phyloP scores from a whole-genome alignment of 2,329 filamentous ascomycete genomes.

The Helotiales sp. region DNA sequence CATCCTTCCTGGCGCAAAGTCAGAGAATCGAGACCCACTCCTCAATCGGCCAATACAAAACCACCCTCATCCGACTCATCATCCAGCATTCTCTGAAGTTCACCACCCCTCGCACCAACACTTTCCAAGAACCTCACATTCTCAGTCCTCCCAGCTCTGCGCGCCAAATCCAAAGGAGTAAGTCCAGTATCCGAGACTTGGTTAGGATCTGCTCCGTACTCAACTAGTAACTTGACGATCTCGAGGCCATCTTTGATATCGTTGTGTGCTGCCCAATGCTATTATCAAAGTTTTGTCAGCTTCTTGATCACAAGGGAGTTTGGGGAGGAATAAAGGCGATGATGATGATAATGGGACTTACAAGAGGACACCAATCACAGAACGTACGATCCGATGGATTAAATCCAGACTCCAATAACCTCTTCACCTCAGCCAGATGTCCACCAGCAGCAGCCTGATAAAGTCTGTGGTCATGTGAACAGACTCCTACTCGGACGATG shows the following conservation, averaged over 20 bases:
- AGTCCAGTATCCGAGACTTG: not conserved
- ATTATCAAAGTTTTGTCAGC: not conserved
- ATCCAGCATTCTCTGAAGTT: not conserved
- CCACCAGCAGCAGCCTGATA: not conserved
- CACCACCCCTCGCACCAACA: not conserved
- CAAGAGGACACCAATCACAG: conserved; percentile 1
- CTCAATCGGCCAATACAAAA: too few species aligned
- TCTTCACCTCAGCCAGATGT: not conserved
- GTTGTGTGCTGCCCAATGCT: not conserved
- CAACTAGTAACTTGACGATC: not conserved
- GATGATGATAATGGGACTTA: too few species aligned
- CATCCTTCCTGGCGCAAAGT: too few species aligned
- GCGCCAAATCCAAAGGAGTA: not conserved
- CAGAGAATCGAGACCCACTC: too few species aligned
- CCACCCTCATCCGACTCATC: too few species aligned
- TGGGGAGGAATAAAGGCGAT: not conserved
- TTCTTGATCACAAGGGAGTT: not conserved
- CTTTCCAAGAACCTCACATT: not conserved
- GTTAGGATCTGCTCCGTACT: not conserved
- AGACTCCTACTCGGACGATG: not conserved
- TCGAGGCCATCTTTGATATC: not conserved
- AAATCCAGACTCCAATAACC: not conserved
- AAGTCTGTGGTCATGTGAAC: not conserved
- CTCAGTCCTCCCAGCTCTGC: not conserved
- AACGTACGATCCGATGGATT: not conserved